Conservation (phyloP, 2,329 filamentous ascomycete species). For the Falciphora oryzae region DNA sequence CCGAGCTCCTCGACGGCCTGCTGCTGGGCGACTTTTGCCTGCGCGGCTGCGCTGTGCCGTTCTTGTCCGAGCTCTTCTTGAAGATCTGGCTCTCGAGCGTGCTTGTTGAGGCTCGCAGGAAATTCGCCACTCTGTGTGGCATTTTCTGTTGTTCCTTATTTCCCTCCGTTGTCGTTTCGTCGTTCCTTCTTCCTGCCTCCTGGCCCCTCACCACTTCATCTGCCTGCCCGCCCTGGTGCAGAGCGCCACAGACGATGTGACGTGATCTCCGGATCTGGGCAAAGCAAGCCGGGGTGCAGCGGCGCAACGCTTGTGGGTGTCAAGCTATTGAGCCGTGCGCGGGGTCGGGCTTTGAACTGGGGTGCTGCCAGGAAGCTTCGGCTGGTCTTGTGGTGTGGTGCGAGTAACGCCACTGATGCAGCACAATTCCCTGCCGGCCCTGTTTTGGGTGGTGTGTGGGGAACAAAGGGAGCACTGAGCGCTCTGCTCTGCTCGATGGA, state of each 20-base stretch:
- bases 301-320: background rate
- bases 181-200: background rate
- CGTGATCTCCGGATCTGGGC: background rate
- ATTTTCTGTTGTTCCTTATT: conserved; percentile 27
- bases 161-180: background rate
- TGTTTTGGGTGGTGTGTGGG: background rate
- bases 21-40: conserved; percentile 26
- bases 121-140: conserved; percentile 53
- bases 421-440: background rate
- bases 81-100: conserved; percentile 42
- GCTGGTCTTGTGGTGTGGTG: background rate
- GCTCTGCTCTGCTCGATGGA: background rate
- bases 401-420: background rate
- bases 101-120: conserved; percentile 48
- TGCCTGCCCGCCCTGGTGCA: background rate
- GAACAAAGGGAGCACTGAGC: background rate
- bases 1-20: conserved; percentile 24
- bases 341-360: background rate
- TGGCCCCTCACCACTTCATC: background rate
- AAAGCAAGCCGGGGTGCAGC: background rate
- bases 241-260: background rate
- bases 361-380: background rate
- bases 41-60: conserved; percentile 17
- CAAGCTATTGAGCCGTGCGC: background rate
- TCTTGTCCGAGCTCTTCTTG: conserved; percentile 30